These are phyloP conservation scores for Phytopythium boreale DNA, from an alignment of 352 stramenopile genomes.

Conservation along the genomic window DNA sequence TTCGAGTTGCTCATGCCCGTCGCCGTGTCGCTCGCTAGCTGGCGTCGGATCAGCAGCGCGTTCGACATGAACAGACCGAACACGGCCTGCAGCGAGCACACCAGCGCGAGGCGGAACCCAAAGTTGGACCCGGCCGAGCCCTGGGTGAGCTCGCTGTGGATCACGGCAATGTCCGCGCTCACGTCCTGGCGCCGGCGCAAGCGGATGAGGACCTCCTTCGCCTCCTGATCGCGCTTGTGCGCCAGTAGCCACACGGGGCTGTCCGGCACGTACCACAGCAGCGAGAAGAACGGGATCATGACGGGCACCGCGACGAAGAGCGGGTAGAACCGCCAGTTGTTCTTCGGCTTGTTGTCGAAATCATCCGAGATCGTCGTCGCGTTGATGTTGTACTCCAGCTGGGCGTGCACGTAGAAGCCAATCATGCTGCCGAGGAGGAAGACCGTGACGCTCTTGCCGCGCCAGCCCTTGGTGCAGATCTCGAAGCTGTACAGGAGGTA, in stretches of 20 bases:
- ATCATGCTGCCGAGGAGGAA: constrained; percentile 76
- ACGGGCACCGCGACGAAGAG: constrained; percentile 60
- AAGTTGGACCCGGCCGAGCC: constrained; percentile 50
- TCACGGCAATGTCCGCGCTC: constrained; percentile 47
- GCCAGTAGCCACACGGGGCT: constrained; percentile 75
- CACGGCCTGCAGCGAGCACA: constrained; percentile 56
- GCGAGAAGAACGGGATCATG: constrained; percentile 49
- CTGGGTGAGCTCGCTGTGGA: constrained; percentile 54
- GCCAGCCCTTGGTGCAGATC: constrained; percentile 86
- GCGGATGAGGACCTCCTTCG: constrained; percentile 45
- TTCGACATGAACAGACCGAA: constrained; percentile 72
- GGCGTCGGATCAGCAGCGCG: constrained; percentile 44
- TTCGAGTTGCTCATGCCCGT: constrained; percentile 32
- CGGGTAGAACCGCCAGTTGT: constrained; percentile 63
- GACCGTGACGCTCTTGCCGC: constrained; percentile 79
- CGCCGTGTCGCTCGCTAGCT: constrained; percentile 21
- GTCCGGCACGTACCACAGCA: constrained; percentile 73
- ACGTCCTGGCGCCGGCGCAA: constrained; percentile 72
- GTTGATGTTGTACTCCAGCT: constrained; percentile 59
- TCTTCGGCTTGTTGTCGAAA: constrained; percentile 34
- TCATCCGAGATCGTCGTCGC: constrained; percentile 27
- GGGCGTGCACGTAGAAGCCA: constrained; percentile 61
- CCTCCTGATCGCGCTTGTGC: constrained; percentile 52
- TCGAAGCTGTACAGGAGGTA: constrained; percentile 81
- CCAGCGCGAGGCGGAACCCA: constrained; percentile 58